phyloP scores from a whole-genome alignment of 805 yeast genomes.

The Teunomyces barrocoloradensis region DNA sequence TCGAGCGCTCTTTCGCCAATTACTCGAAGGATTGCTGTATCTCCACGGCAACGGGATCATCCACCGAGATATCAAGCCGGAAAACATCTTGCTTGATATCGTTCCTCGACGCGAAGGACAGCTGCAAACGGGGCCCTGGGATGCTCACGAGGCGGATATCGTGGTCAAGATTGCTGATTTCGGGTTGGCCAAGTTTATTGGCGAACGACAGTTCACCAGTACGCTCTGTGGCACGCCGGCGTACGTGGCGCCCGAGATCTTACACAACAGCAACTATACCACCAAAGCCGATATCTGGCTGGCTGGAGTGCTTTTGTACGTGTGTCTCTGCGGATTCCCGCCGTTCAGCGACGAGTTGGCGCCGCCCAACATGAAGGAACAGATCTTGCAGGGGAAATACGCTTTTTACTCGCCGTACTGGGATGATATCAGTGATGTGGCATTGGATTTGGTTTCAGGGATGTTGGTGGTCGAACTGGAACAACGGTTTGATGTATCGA shows the following conservation, averaged over 20 bases:
- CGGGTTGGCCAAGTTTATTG: constrained; percentile 69
- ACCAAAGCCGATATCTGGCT: constrained; percentile 82
- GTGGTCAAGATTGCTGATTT: constrained; percentile 79
- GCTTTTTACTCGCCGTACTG: constrained; percentile 80
- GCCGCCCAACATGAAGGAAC: constrained; percentile 77
- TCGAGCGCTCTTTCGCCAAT: constrained; percentile 51
- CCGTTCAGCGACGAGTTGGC: constrained; percentile 82
- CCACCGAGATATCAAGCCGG: constrained; percentile 47
- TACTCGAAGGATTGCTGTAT: constrained; percentile 38
- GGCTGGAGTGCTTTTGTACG: constrained; percentile 73
- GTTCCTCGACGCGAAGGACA: constrained; percentile 36
- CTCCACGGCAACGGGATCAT: constrained; percentile 41
- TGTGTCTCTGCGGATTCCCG: constrained; percentile 80
- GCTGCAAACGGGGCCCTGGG: constrained; percentile 54
- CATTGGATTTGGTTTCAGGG: constrained; percentile 61
- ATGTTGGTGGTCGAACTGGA: constrained; percentile 53
- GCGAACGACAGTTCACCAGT: constrained; percentile 69
- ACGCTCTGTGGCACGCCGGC: constrained; percentile 87
- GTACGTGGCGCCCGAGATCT: constrained; percentile 80
- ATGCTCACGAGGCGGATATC: constrained; percentile 56
- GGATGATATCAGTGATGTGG: constrained; percentile 67
- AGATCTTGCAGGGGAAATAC: constrained; percentile 61
- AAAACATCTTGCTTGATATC: constrained; percentile 48
- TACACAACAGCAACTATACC: constrained; percentile 55
- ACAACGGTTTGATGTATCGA: constrained; percentile 40